Base-by-base conservation (phyloP, 2,329 filamentous ascomycete species). In the Colletotrichum navitas region DNA sequence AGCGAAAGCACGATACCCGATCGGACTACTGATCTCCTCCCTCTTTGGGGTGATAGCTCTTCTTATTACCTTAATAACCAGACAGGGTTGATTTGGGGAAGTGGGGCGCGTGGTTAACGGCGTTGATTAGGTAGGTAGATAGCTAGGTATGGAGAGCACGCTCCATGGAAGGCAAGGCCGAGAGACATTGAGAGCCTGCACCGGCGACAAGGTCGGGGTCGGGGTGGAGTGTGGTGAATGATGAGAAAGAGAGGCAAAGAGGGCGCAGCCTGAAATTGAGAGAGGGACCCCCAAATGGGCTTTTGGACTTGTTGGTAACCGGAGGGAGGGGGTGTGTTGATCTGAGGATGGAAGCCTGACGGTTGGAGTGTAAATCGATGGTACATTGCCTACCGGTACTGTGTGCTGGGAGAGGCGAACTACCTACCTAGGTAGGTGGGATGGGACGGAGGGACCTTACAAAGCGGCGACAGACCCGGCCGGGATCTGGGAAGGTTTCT, bases 61-160 rank as follows among this genome's bases (percentile, higher is more conserved):
- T 73, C 62, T 73, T 69, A 63, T 63, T 63, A 41, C 60, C 60
- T 72, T 73, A 72, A 59, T 49, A 69, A 60, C 51, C 43, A 60
- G 58, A 39, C 68, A 73, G 64, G 72, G 68, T 69, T 73, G 68
- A 69, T 72, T 73, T 68, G 72, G 72, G 68, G 69, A 72, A 73
- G 72, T 68, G 72, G 72, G 72, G 71, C 63, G 34, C 51, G 68
- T 62, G 64, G 63, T 63, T 55, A 60, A 60, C 59, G 55, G 45
- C 47, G 18, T 45, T 49, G 51, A 54, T 54, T 63, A 61, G 41
- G 14, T 32, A 62, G 60, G 49, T 32, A 52, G 41, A 8, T 32
- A 62, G 60, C 36, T 32, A 52, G 45, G 51, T 52, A 63, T 41
- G 60, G 47, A n/a, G 60, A 51, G 59, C 18, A n/a, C 26, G 32